Evolutionary conservation across 495 filamentous ascomycete genomes (phyloP).

Genomic region (Chaetomium cochliodes): DNA sequence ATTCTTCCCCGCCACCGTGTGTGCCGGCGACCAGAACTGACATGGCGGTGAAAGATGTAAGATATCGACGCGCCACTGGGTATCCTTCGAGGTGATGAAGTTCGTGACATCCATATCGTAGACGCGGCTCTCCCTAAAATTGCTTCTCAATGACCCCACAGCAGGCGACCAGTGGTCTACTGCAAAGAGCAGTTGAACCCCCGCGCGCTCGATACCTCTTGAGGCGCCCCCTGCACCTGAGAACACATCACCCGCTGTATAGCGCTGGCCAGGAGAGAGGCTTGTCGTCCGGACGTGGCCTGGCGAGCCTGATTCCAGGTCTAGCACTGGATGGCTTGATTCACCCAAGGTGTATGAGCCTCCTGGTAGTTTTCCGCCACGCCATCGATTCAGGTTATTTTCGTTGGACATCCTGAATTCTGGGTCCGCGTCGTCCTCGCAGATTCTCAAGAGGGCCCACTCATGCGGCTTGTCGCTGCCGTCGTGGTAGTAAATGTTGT

Average conservation of each 20-base stretch:
- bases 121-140: constrained; percentile 54
- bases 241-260: constrained; percentile 70
- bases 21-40: constrained; percentile 75
- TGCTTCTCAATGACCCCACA: constrained; percentile 54
- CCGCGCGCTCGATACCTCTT: constrained; percentile 62
- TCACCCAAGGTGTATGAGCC: constrained; percentile 31
- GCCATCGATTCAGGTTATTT: constrained; percentile 37
- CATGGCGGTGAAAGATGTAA: constrained; percentile 83
- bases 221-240: constrained; percentile 78
- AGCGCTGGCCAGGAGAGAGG: constrained; percentile 41
- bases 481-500: constrained; percentile 28
- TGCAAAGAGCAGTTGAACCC: constrained; percentile 57
- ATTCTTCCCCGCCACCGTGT: constrained; percentile 61
- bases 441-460: constrained; percentile 33
- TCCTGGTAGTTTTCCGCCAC: constrained; percentile 40
- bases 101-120: constrained; percentile 49
- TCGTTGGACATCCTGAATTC: constrained; percentile 11
- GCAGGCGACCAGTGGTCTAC: constrained; percentile 62
- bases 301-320: constrained; percentile 10
- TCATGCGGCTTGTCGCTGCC: constrained; percentile 32
- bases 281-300: not conserved
- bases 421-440: constrained; percentile 27
- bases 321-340: not conserved
- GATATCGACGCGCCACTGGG: constrained; percentile 58
- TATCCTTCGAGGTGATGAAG: constrained; percentile 40